A percentile compares a stretch with the other conserved stretches of the same genome.
Evolutionary conservation across 1,284 basidiomycete species (phyloP).

Genomic region (Boletus hoseneyae): DNA sequence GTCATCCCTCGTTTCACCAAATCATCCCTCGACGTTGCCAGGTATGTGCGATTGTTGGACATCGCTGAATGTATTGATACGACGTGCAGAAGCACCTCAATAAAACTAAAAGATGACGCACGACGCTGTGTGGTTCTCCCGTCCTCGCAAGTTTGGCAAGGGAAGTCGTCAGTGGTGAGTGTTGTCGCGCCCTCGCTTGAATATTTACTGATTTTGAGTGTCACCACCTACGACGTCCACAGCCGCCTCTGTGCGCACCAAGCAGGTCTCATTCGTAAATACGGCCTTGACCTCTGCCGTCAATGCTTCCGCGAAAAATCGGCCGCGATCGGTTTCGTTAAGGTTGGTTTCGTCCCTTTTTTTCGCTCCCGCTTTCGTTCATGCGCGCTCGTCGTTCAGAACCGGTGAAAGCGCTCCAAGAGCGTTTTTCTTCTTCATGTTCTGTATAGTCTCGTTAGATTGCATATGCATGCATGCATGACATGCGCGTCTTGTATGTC

Average conservation of each 20-base stretch:
- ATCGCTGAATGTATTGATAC: neutral
- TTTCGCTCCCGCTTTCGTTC: neutral
- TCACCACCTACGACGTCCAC: neutral
- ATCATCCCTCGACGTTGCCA: conserved; percentile 10
- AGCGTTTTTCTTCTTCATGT: neutral
- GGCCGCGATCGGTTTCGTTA: conserved; percentile 88
- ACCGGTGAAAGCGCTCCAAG: conserved; percentile 15
- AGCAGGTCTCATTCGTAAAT: conserved; percentile 94
- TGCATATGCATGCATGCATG: conserved; percentile 1
- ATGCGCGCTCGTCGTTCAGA: conserved; percentile 4
- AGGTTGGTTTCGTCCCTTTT: conserved; percentile 52
- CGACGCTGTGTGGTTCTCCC: conserved; percentile 91
- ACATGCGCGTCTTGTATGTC: conserved; percentile 11
- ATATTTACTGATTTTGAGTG: neutral
- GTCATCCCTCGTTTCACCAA: neutral
- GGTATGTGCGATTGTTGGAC: conserved; percentile 5
- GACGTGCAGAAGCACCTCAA: neutral
- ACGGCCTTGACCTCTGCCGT: conserved; percentile 94
- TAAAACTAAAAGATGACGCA: conserved; percentile 55
- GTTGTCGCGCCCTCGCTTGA: neutral
- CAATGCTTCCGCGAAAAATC: conserved; percentile 98
- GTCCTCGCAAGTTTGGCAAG: conserved; percentile 93
- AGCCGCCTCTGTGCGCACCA: conserved; percentile 96
- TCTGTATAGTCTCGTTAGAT: neutral
- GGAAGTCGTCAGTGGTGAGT: conserved; percentile 80